Evolutionary conservation across 2,329 filamentous ascomycete genomes (phyloP), one percentile per base, ranked within the genome.

Genomic region (Teratosphaeria nubilosa): DNA sequence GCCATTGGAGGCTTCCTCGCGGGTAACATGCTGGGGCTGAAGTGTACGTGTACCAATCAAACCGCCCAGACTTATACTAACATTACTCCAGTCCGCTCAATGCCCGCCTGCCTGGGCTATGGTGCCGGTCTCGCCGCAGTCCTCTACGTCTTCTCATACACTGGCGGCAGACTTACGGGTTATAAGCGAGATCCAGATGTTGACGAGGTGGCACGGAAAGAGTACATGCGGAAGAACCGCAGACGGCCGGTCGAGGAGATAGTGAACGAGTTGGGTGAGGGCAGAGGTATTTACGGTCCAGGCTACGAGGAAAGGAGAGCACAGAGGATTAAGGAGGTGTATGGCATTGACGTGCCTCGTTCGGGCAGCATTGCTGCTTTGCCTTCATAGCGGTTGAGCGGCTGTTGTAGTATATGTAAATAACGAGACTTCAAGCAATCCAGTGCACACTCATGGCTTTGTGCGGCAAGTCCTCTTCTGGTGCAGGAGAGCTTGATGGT

Each of bases 271-370:
- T 70, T 96, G 68, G 91, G 91, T 56, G 91, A 96, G 78, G 90
- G 90, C 65, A 83, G 91, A 96, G 91, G 88, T 57, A 90, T 96
- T 67, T 81, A 86, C 66, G 87, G 83, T 48, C 86, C 88, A 16
- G 90, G 90, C 55, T 96, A 94, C 71, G 87, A 89, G 66, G 89
- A 95, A 79, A 82, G 91, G 74, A 85, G 91, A 73, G 83, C 84
- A 65, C 80, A 91, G 77, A 82, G 89, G 67, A 81, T 96, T 73
- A 86, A 89, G 82, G 86, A 90, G 75, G 89, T 86, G 74, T 96
- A 96, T 70, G 90, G 91, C 59, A 83, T 95, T 69, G 90, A 95
- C 64, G 85, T 96, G 69, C 69, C 70, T 14, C 9, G 24, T 16
- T 30, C 27, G 24, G 32, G 56, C n/a, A 48, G 41, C 41, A 48